Percentiles rank a stretch among this genome's conserved stretches.
phyloP scores from a whole-genome alignment of 2,329 filamentous ascomycete species.

The Nigrospora osmanthi region DNA sequence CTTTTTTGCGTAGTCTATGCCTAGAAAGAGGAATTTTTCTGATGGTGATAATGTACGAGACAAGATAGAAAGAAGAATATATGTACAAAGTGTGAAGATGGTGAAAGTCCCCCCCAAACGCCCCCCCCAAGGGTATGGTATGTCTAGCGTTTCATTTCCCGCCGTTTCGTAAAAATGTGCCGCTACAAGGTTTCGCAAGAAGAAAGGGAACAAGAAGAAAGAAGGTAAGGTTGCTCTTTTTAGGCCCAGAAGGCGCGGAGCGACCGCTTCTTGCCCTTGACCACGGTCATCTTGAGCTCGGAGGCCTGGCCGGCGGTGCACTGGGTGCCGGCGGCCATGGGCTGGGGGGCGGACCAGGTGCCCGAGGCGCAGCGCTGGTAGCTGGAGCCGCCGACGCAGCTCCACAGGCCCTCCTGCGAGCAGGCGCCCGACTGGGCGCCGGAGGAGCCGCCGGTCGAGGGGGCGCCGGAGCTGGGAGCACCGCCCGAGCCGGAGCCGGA shows the following conservation, averaged over 20 bases:
- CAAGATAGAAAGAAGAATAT: too few species aligned
- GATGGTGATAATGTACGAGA: too few species aligned
- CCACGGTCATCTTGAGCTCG: constrained; percentile 26
- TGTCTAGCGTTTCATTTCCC: too few species aligned
- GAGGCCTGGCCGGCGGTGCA: constrained; percentile 35
- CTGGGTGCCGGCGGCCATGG: constrained; percentile 34
- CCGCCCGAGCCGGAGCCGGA: constrained; percentile 15
- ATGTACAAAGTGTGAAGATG: too few species aligned
- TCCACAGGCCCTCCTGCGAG: constrained; percentile 40
- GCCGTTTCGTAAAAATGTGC: too few species aligned
- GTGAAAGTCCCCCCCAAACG: too few species aligned
- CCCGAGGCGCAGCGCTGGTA: constrained; percentile 50
- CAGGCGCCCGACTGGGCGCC: constrained; percentile 33
- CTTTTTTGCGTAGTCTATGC: too few species aligned
- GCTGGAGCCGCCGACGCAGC: constrained; percentile 40
- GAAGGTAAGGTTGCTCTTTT: background rate
- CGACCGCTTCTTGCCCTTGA: constrained; percentile 10
- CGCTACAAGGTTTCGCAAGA: too few species aligned
- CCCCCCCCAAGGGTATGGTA: too few species aligned
- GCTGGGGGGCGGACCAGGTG: constrained; percentile 34
- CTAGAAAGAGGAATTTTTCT: too few species aligned
- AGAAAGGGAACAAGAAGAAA: background rate
- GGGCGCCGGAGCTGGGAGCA: constrained; percentile 10
- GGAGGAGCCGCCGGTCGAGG: constrained; percentile 5
- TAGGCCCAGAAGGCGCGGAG: constrained; percentile 18